Percentiles rank a stretch among this genome's conserved stretches.
These are phyloP conservation scores for Avicennia marina DNA, from an alignment of 257 asterid genomes.

Conservation along the genomic window DNA sequence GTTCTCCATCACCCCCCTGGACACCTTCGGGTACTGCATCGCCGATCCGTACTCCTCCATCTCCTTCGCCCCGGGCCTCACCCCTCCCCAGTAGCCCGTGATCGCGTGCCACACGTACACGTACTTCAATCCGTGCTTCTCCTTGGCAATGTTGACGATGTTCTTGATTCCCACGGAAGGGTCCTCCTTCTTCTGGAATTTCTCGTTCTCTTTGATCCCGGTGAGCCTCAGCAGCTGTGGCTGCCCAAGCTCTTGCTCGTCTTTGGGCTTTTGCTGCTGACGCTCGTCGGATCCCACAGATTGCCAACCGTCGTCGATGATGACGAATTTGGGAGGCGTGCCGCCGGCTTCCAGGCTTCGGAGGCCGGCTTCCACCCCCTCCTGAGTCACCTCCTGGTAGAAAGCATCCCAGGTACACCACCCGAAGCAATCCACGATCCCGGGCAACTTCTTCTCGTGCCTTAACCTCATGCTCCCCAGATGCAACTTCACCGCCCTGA, in stretches of 20 bases:
- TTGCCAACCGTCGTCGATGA: slow-evolving; percentile 79
- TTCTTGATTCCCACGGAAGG: slow-evolving; percentile 49
- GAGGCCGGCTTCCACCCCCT: slow-evolving; percentile 75
- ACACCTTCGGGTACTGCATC: slow-evolving; percentile 57
- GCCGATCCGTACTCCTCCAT: slow-evolving; percentile 61
- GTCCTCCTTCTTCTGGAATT: slow-evolving; percentile 51
- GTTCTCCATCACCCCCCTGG: slow-evolving; percentile 67
- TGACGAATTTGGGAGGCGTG: slow-evolving; percentile 32
- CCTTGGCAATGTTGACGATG: slow-evolving; percentile 63
- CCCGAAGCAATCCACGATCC: slow-evolving; percentile 68
- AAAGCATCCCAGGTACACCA: slow-evolving; percentile 56
- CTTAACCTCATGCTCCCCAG: slow-evolving; percentile 54
- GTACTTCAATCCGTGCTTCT: slow-evolving; percentile 64
- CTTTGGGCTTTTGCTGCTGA: slow-evolving; percentile 5
- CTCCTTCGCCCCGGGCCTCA: slow-evolving; percentile 62
- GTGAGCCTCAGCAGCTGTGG: slow-evolving; percentile 51
- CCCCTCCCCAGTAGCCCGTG: slow-evolving; percentile 94
- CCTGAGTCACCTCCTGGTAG: slow-evolving; percentile 66
- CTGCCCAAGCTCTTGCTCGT: slow-evolving; percentile 25
- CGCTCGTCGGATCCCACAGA: slow-evolving; percentile 45
- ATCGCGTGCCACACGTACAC: slow-evolving; percentile 96
- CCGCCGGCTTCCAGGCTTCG: slow-evolving; percentile 62
- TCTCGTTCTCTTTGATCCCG: slow-evolving; percentile 61
- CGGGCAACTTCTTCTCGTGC: slow-evolving; percentile 70
- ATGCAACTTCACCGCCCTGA: slow-evolving; percentile 49